These are phyloP conservation scores for Heritiera fomes DNA, from an alignment of 345 rosid genomes.

Conservation along the genomic window DNA sequence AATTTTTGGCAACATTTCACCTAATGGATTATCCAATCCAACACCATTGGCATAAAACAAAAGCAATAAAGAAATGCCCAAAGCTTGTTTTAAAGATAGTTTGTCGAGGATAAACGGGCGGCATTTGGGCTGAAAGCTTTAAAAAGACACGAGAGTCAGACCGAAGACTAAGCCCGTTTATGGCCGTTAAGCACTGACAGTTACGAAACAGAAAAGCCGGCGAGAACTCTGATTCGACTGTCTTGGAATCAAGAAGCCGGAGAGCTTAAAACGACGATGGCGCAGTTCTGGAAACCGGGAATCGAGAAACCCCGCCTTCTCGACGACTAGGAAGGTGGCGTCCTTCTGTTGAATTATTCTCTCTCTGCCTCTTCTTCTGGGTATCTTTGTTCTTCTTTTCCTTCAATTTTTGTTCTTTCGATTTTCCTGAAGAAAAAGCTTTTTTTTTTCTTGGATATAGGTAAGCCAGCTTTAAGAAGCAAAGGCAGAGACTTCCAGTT, in stretches of 20 bases:
- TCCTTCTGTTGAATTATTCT: slow-evolving; percentile 54
- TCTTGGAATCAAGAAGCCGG: not conserved
- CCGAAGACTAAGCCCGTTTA: too few species aligned
- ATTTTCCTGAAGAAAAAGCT: not conserved
- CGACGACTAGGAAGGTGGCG: slow-evolving; percentile 96
- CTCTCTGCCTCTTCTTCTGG: slow-evolving; percentile 66
- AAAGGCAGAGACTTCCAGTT: slow-evolving; percentile 86
- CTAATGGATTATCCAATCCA: too few species aligned
- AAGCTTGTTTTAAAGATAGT: too few species aligned
- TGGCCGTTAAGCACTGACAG: too few species aligned
- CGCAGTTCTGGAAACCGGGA: slow-evolving; percentile 95
- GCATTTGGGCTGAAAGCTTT: too few species aligned
- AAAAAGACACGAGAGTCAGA: too few species aligned
- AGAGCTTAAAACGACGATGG: slow-evolving; percentile 36
- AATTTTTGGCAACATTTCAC: too few species aligned
- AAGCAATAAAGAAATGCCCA: too few species aligned
- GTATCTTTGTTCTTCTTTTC: slow-evolving; percentile 29
- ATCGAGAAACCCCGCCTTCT: slow-evolving; percentile 75
- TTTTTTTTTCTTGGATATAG: slow-evolving; percentile 45
- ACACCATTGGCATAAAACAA: too few species aligned
- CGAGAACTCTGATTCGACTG: not conserved
- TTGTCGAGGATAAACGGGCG: too few species aligned
- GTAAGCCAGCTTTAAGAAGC: slow-evolving; percentile 69
- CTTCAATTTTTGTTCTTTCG: not conserved
- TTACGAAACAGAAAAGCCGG: too few species aligned